phyloP scores from a whole-genome alignment of 495 filamentous ascomycete genomes.

The Chaetomium fimeti region DNA sequence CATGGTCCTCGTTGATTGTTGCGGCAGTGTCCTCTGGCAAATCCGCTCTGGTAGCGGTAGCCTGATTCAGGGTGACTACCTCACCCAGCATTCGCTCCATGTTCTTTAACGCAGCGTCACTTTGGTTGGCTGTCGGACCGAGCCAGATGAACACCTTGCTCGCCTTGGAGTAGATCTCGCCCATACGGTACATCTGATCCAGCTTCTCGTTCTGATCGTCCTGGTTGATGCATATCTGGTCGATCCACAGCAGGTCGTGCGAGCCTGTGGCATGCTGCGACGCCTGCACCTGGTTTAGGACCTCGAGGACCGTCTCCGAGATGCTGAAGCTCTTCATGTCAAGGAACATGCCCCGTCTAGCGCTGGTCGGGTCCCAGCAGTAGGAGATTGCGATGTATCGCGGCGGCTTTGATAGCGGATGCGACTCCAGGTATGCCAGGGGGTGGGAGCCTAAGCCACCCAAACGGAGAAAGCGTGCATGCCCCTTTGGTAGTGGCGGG shows the following conservation, averaged over 20 bases:
- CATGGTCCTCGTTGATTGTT: neutral
- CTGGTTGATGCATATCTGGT: slow-evolving; percentile 4
- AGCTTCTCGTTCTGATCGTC: neutral
- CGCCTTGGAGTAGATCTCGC: slow-evolving; percentile 1
- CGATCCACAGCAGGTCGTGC: neutral
- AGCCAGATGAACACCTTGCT: slow-evolving; percentile 1
- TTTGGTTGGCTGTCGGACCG: neutral
- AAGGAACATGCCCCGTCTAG: neutral
- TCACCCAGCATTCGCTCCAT: neutral
- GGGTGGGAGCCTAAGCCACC: neutral
- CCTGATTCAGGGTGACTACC: neutral
- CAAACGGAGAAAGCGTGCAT: neutral
- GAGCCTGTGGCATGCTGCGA: neutral
- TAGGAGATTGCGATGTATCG: neutral
- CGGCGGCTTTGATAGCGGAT: neutral
- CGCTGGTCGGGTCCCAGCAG: slow-evolving; percentile 1
- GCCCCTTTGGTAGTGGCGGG: neutral
- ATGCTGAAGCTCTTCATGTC: slow-evolving; percentile 1
- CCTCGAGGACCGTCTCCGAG: neutral
- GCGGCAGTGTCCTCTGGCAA: neutral
- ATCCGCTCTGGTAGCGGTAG: neutral
- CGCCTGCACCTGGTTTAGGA: neutral
- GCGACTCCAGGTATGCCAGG: neutral
- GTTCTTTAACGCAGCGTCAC: neutral
- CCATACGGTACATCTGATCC: slow-evolving; percentile 4